These are phyloP conservation scores for Dactylonectria macrodidyma DNA, from an alignment of 2,329 filamentous ascomycete species.

Conservation along the genomic window DNA sequence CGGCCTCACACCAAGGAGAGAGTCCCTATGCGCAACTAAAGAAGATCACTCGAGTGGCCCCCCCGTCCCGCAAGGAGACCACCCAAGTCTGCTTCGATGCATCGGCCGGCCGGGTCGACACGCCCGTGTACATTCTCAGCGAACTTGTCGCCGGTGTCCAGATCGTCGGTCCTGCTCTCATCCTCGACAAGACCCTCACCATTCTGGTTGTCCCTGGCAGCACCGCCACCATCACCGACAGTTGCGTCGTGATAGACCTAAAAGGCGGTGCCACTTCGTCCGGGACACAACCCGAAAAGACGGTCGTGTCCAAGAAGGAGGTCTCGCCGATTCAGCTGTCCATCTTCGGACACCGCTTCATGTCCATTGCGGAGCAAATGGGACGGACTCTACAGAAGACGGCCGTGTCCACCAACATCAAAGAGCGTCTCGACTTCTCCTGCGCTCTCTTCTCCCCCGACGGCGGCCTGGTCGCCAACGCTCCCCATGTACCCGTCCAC, in stretches of 20 bases:
- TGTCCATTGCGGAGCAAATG: constrained; percentile 90
- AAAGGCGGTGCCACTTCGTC: constrained; percentile 17
- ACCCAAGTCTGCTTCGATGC: constrained; percentile 37
- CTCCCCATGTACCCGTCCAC: constrained; percentile 83
- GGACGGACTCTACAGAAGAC: constrained; percentile 85
- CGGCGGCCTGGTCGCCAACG: constrained; percentile 81
- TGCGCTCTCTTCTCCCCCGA: constrained; percentile 84
- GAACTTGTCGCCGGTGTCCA: constrained; percentile 32
- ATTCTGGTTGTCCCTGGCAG: constrained; percentile 74
- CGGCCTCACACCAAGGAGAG: constrained; percentile 30
- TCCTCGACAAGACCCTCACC: constrained; percentile 80
- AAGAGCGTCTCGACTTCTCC: constrained; percentile 86
- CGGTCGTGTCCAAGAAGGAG: constrained; percentile 31
- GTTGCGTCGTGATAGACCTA: constrained; percentile 55
- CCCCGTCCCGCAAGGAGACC: constrained; percentile 23
- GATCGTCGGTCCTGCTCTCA: constrained; percentile 59
- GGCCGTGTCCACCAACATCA: constrained; percentile 83
- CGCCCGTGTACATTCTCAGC: constrained; percentile 45
- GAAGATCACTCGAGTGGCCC: constrained; percentile 18
- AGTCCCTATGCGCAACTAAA: constrained; percentile 44
- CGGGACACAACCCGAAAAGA: constrained; percentile 9
- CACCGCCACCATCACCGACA: constrained; percentile 52
- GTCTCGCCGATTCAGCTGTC: constrained; percentile 82
- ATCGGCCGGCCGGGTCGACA: constrained; percentile 41
- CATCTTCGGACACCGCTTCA: constrained; percentile 86